A percentile compares a stretch with the other conserved stretches of the same genome.
These are phyloP conservation scores for Scutellaria galericulata DNA, from an alignment of 257 asterid species.

Conservation along the genomic window DNA sequence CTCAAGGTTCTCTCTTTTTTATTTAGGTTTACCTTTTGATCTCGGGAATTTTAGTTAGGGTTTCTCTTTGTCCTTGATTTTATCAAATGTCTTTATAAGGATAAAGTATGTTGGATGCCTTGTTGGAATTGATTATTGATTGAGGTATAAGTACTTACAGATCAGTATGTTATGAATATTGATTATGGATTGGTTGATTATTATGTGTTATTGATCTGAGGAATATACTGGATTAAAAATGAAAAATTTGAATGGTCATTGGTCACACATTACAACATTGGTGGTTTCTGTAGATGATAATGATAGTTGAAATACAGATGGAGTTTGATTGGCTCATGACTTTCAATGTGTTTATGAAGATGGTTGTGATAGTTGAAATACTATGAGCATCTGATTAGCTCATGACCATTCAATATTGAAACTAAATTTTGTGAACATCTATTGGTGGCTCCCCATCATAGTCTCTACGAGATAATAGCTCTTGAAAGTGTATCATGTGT, in stretches of 20 bases:
- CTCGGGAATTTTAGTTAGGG: neutral
- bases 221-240: neutral
- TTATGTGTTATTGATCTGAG: neutral
- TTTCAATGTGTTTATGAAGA: neutral
- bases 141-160: neutral
- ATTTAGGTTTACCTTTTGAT: neutral
- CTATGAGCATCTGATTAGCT: neutral
- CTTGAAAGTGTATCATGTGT: neutral
- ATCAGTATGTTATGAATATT: neutral
- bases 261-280: neutral
- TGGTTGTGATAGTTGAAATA: neutral
- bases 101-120: neutral
- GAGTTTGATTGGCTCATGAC: conserved; percentile 5
- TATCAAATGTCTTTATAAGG: neutral
- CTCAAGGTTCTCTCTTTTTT: conserved; percentile 51
- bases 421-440: neutral
- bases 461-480: neutral
- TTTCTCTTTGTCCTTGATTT: neutral
- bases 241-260: neutral
- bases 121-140: conserved; percentile 17
- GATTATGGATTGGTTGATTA: neutral
- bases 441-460: neutral
- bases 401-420: neutral
- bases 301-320: neutral
- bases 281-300: neutral